Base-by-base conservation (phyloP, 2,329 filamentous ascomycete species). In the Dactylellina haptotyla region DNA sequence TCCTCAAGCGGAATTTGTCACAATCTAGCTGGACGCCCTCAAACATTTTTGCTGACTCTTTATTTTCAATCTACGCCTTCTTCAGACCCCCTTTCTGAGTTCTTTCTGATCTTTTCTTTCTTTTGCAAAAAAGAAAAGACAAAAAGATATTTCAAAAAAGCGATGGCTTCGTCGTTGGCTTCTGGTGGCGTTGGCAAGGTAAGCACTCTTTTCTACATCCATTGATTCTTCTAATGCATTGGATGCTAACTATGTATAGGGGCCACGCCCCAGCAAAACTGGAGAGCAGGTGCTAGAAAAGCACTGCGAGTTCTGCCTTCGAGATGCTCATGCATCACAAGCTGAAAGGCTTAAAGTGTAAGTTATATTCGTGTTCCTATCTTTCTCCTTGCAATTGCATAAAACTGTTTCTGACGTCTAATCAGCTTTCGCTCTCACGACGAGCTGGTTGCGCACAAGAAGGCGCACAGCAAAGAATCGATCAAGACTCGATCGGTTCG, bases 261-360 rank as follows among this genome's bases (percentile, higher is more conserved):
- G n/a, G 39, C n/a, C 39, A 43, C n/a, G 20, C 43, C 4, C 14
- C 8, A 48, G 20, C 8, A 20, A 48, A 5, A 14, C 25, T 20
- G 6, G 14, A 25, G 14, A 53, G 28, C 48, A 3, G 34, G 28
- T 9, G 4, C 3, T n/a, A n/a, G 23, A 26, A 10, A 9, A 20
- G 34, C 56, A 69, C 12, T 69, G 64, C 20, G 64, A 67, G 32
- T 45, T 69, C 20, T 62, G 56, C 26, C 30, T 69, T n/a, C 64
- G 56, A 23, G 64, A 69, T 41, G 8, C 34, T 16, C 48, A 59
- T 41, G 63, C 53, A 14, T 30, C 45, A 3, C 20, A 9, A 16
- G 53, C 51, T 4, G 53, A 50, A 6, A 32, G 53, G 34, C 30
- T 59, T 4, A 51, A 41, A 23, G 18, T 51, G 63, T 67, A 59